phyloP scores from a whole-genome alignment of 2,329 filamentous ascomycete genomes.

The Cytospora piceicola region DNA sequence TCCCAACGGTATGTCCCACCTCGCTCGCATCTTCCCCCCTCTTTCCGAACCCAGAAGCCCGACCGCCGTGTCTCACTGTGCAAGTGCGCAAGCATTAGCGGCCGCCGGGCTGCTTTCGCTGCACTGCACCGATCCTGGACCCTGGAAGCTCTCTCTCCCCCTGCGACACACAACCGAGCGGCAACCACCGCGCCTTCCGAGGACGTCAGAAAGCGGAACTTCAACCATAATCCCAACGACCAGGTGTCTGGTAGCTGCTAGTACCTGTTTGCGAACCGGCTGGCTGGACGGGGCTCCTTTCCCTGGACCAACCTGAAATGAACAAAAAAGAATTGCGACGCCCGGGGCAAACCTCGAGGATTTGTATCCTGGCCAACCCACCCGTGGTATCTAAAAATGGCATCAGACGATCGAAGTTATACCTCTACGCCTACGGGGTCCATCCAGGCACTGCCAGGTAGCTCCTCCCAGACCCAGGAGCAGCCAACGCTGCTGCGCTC shows the following conservation, averaged over 20 bases:
- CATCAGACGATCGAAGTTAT: conserved; percentile 1
- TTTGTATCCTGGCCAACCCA: conserved; percentile 17
- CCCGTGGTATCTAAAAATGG: conserved; percentile 20
- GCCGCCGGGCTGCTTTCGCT: conserved; percentile 4
- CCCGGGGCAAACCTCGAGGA: conserved; percentile 6
- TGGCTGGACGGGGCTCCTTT: neutral
- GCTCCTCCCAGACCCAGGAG: conserved; percentile 11
- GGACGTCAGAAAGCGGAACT: neutral
- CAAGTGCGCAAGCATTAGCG: conserved; percentile 8
- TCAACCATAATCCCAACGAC: neutral
- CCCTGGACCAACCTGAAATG: neutral
- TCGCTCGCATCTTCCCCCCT: neutral
- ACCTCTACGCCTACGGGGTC: neutral
- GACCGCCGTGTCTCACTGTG: neutral
- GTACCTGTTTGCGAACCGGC: neutral
- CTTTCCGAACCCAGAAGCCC: neutral
- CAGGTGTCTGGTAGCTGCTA: neutral
- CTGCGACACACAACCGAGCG: neutral
- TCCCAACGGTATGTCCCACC: conserved; percentile 21
- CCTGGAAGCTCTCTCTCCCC: neutral
- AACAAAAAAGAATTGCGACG: conserved; percentile 13
- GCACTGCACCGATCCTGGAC: neutral
- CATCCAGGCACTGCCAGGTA: neutral
- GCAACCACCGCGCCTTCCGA: neutral
- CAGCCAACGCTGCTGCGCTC: conserved; percentile 1